phyloP scores from a whole-genome alignment of 192 early-diverging fungal genomes.

The Gaertneriomyces sp. region DNA sequence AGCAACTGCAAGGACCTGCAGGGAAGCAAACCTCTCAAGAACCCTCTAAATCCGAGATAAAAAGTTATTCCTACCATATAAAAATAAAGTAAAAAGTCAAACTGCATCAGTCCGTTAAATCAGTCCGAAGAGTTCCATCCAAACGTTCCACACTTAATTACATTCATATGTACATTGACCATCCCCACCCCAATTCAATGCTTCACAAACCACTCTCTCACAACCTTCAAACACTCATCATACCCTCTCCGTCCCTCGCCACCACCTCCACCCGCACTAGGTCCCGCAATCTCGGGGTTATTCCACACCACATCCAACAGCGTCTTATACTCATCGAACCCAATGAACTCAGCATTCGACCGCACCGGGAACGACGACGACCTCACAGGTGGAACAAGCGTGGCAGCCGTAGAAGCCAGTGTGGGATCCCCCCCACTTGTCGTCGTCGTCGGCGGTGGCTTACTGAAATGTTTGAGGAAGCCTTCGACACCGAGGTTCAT shows the following conservation, averaged over 20 bases:
- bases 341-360: slow-evolving; percentile 59
- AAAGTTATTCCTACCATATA: no score
- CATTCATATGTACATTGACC: no score
- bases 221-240: background rate
- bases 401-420: background rate
- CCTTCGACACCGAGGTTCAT: slow-evolving; percentile 54
- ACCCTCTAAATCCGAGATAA: no score
- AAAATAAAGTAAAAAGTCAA: no score
- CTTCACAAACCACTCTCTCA: slow-evolving; percentile 37
- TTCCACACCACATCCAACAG: slow-evolving; percentile 69
- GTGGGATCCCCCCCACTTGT: no score
- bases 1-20: no score
- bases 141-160: no score
- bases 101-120: no score
- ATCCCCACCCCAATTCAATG: slow-evolving; percentile 17
- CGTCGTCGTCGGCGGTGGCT: background rate
- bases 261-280: slow-evolving; percentile 17
- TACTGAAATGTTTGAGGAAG: slow-evolving; percentile 29
- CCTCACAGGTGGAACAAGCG: slow-evolving; percentile 1
- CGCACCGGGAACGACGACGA: slow-evolving; percentile 36
- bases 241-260: slow-evolving; percentile 2
- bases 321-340: slow-evolving; percentile 78
- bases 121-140: no score
- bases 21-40: no score
- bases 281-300: slow-evolving; percentile 56